Base-by-base conservation (phyloP, 768 basidiomycete species). In the Butyriboletus loyo region DNA sequence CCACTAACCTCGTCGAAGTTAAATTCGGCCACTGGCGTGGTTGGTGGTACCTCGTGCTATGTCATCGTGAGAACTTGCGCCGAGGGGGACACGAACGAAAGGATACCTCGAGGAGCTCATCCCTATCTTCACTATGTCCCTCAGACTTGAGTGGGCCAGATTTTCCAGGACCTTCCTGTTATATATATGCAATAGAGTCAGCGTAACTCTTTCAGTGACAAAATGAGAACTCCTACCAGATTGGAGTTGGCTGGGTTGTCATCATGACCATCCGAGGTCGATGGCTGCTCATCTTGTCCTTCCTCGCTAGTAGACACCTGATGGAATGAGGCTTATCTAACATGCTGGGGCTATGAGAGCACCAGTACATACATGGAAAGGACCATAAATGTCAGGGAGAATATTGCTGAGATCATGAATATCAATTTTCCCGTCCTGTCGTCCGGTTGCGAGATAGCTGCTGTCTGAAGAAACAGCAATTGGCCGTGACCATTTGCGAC, bases 401-500 rank as follows among this genome's bases (percentile, higher is more conserved):
- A 42, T 7, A 5, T 19, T 28, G 27, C 11, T 11, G 7, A 42
- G 41, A 19, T 28, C 25, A 28, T 3, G 25, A 7, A 42, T 14
- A 0, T 4, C 8, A 1, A 42, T 27, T 42, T 42, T 19, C 25
- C 41, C 27, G 9, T 28, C 25, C 7, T 1, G 7, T 42, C n/a
- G 41, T 13, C 41, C 41, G 7, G 17, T 19, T 1, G 11, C 41
- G 14, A 42, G 11, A 17, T 1, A 1, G n/a, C 27, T 27, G 4
- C 7, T 42, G 11, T 42, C 27, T 4, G 17, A 11, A 2, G 27
- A 42, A 1, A 42, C 7, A 2, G 11, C 10, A 7, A 42, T 19
- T 0, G 27, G 28, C 25, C 11, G 7, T 19, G 4, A 1, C 1
- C 5, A 0, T 13, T 14, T 0, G 3, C 8, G 9, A 15, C 28